Evolutionary conservation across 345 rosid genomes (phyloP).

Genomic region (Clausena lansium): DNA sequence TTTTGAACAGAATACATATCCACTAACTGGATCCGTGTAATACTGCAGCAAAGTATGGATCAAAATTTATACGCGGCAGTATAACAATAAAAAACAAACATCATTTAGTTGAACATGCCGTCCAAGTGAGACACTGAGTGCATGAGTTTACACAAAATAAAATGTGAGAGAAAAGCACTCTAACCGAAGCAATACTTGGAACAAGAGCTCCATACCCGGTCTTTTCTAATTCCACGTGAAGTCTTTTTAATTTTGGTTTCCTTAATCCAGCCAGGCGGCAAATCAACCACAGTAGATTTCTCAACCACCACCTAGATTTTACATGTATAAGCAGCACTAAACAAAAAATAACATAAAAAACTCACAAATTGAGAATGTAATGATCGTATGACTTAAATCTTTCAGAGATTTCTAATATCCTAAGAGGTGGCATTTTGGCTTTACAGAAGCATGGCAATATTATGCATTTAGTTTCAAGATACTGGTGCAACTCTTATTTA

Average conservation of each 20-base stretch:
- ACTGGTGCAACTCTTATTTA: not conserved
- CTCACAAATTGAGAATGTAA: not conserved
- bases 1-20: slow-evolving; percentile 39
- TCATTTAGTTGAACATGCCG: not conserved
- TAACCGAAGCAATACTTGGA: slow-evolving; percentile 5
- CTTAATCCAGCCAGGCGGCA: slow-evolving; percentile 44
- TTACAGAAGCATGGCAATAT: not conserved
- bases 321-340: not conserved
- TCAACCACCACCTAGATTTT: slow-evolving; percentile 30
- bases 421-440: not conserved
- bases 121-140: not conserved
- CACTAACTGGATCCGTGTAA: slow-evolving; percentile 38
- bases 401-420: not conserved
- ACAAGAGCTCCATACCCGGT: slow-evolving; percentile 29
- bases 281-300: slow-evolving; percentile 25
- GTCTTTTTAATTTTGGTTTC: slow-evolving; percentile 27
- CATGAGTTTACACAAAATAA: not conserved
- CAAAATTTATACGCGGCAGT: slow-evolving; percentile 4
- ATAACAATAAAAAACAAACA: not conserved
- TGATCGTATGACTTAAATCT: not conserved
- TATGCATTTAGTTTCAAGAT: not conserved
- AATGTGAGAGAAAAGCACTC: not conserved
- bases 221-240: slow-evolving; percentile 21
- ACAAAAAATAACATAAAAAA: not conserved
- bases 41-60: slow-evolving; percentile 27